These are phyloP conservation scores for Termitomyces sp. DNA, from an alignment of 768 basidiomycete genomes.

Conservation along the genomic window DNA sequence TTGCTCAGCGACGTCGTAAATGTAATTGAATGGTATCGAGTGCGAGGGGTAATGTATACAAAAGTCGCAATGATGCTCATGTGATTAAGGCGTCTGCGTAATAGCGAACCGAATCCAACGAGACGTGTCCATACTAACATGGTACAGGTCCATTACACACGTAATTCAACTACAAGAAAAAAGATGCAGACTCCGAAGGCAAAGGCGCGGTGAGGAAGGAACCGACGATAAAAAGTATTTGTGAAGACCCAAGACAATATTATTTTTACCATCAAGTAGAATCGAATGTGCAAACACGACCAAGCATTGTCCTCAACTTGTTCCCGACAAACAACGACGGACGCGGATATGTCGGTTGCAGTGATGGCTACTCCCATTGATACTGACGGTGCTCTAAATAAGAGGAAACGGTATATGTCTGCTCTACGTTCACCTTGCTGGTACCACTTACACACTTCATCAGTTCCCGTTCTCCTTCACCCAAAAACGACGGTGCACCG, in stretches of 20 bases:
- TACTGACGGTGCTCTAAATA: constrained; percentile 29
- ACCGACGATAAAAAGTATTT: too few relatives aligned
- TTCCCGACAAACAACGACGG: constrained; percentile 1
- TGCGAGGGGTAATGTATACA: neutral
- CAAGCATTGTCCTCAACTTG: constrained; percentile 14
- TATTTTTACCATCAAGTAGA: neutral
- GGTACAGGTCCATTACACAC: neutral
- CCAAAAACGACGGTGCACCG: constrained; percentile 33
- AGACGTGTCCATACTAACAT: neutral
- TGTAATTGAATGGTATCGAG: neutral
- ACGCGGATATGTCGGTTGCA: constrained; percentile 33
- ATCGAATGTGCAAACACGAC: constrained; percentile 13
- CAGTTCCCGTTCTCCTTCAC: constrained; percentile 47
- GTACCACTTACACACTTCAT: constrained; percentile 1
- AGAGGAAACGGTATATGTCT: constrained; percentile 41
- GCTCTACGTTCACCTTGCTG: neutral
- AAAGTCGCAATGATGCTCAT: constrained; percentile 7
- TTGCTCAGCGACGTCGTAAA: neutral
- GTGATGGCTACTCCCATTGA: constrained; percentile 23
- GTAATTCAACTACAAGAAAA: neutral
- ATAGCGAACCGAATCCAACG: neutral
- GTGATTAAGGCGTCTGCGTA: constrained; percentile 10
- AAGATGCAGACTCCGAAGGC: neutral
- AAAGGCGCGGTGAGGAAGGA: neutral
- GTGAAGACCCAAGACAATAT: neutral